Evolutionary conservation across 495 filamentous ascomycete species (phyloP).

Genomic region (Thozetella sp.): DNA sequence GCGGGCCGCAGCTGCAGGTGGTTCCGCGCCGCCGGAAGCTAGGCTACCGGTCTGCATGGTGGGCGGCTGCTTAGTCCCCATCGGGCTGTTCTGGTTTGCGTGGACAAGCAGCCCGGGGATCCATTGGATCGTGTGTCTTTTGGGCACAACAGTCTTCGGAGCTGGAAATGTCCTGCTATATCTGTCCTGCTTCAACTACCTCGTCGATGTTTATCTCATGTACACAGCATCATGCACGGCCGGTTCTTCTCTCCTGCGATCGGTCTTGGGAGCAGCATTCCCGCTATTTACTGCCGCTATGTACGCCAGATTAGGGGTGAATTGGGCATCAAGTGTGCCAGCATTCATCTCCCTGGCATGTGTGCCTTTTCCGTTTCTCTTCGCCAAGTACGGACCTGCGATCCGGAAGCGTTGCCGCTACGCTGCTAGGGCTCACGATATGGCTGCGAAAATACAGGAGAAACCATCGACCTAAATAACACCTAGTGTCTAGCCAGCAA

Average conservation of each 20-base stretch:
- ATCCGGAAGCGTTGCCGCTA: slow-evolving; percentile 77
- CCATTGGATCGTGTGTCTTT: slow-evolving; percentile 53
- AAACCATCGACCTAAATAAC: too few relatives aligned
- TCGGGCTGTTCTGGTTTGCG: slow-evolving; percentile 63
- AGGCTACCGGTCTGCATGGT: slow-evolving; percentile 76
- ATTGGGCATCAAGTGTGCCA: slow-evolving; percentile 79
- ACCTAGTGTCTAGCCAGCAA: too few relatives aligned
- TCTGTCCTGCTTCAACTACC: slow-evolving; percentile 73
- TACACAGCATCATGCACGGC: slow-evolving; percentile 81
- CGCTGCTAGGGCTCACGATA: too few relatives aligned
- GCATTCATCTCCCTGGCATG: slow-evolving; percentile 77
- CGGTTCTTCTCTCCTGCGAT: slow-evolving; percentile 69
- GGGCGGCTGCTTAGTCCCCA: slow-evolving; percentile 49
- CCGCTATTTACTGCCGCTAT: slow-evolving; percentile 81
- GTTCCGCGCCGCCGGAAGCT: slow-evolving; percentile 72
- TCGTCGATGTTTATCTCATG: slow-evolving; percentile 79
- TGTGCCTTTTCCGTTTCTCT: slow-evolving; percentile 78
- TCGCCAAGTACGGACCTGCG: slow-evolving; percentile 70
- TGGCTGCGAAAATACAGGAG: too few relatives aligned
- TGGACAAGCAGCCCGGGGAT: slow-evolving; percentile 53
- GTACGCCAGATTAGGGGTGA: slow-evolving; percentile 74
- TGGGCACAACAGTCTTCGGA: slow-evolving; percentile 42
- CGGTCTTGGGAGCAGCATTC: slow-evolving; percentile 77
- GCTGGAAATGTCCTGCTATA: slow-evolving; percentile 58
- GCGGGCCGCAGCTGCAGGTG: slow-evolving; percentile 51